Percentiles rank a stretch among this genome's conserved stretches.
Conservation (phyloP, 306 rosid genomes). For the Medicago truncatula region MtrunA17r5.0-ANR NC_053046.1:35781501-35782000, state of each 20-base stretch:
- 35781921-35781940: constrained; percentile 22
- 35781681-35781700: constrained; percentile 53
- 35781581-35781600: constrained; percentile 35
- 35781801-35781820: constrained; percentile 99
- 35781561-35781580: constrained; percentile 24
- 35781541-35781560: constrained; percentile 35
- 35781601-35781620: constrained; percentile 32
- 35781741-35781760: constrained; percentile 99
- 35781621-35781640: constrained; percentile 30
- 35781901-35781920: constrained; percentile 24
- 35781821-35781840: constrained; percentile 66
- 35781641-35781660: constrained; percentile 30
- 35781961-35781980: background rate
- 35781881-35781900: constrained; percentile 18
- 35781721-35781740: constrained; percentile 96
- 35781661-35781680: constrained; percentile 35
- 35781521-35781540: constrained; percentile 39
- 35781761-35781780: constrained; percentile 95
- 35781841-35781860: background rate
- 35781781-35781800: constrained; percentile 99
- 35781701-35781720: constrained; percentile 77
- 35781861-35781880: background rate
- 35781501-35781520: constrained; percentile 32
- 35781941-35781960: background rate
- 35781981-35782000: background rate